Evolutionary conservation across 2,329 filamentous ascomycete species (phyloP).

Genomic region (Cytospora piceicola): DNA sequence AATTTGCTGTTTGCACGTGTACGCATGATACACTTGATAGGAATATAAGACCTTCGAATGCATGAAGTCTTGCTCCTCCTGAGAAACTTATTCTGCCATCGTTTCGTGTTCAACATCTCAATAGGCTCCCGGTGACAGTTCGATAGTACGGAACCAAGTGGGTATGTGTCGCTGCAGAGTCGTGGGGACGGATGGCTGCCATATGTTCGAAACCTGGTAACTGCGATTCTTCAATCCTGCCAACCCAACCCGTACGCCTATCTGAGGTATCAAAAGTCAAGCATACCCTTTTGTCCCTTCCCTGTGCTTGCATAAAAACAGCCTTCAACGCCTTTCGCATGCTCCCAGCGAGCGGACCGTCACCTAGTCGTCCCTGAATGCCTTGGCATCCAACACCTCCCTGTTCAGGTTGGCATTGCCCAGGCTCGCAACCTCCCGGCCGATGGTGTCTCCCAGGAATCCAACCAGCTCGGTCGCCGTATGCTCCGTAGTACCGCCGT

Average conservation of each 20-base stretch:
- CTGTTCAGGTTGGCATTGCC: slow-evolving; percentile 53
- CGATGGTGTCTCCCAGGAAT: slow-evolving; percentile 59
- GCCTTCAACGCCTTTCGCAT: slow-evolving; percentile 18
- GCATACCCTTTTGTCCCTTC: slow-evolving; percentile 14
- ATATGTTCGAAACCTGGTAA: slow-evolving; percentile 2
- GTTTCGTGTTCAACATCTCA: neutral
- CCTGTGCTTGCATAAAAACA: slow-evolving; percentile 27
- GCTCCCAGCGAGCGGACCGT: slow-evolving; percentile 14
- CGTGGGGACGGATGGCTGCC: neutral
- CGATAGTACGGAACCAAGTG: neutral
- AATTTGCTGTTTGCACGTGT: slow-evolving; percentile 16
- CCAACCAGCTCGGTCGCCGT: slow-evolving; percentile 54
- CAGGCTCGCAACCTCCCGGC: slow-evolving; percentile 50
- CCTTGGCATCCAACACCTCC: slow-evolving; percentile 58
- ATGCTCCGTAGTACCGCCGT: slow-evolving; percentile 43
- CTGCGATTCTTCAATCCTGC: slow-evolving; percentile 21
- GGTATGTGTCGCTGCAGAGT: neutral
- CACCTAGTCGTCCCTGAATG: slow-evolving; percentile 48
- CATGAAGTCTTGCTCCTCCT: neutral
- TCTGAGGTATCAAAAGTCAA: slow-evolving; percentile 25
- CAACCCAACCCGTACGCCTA: slow-evolving; percentile 34
- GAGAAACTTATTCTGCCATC: neutral
- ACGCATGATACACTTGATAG: slow-evolving; percentile 16
- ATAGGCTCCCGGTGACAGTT: neutral
- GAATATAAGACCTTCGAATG: slow-evolving; percentile 9